These are phyloP conservation scores for Blastobotrys capitulatus DNA, from an alignment of 1,139 yeast species.

Conservation along the genomic window DNA sequence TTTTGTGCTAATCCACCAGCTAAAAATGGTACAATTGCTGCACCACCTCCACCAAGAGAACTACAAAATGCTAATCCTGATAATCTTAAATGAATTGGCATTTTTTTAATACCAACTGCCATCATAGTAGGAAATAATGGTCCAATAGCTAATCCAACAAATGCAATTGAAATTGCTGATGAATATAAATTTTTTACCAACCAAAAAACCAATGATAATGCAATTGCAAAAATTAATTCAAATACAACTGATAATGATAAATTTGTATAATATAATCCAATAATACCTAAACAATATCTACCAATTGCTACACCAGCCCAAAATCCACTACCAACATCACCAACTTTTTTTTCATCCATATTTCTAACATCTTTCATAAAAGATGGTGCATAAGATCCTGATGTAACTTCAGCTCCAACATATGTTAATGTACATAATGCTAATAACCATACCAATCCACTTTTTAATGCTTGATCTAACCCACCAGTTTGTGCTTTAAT, in stretches of 20 bases:
- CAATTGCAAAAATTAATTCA: constrained; percentile 18
- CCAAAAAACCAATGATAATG: constrained; percentile 25
- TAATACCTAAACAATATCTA: constrained; percentile 40
- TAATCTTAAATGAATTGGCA: constrained; percentile 57
- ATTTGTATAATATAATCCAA: constrained; percentile 19
- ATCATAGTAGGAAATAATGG: constrained; percentile 75
- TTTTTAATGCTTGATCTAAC: not conserved
- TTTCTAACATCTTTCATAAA: constrained; percentile 50
- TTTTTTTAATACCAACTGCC: constrained; percentile 52
- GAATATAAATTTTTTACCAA: constrained; percentile 20
- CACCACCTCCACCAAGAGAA: constrained; percentile 77
- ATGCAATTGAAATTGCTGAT: constrained; percentile 38
- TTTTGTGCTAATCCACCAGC: constrained; percentile 25
- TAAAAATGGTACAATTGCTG: constrained; percentile 40
- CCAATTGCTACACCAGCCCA: constrained; percentile 68
- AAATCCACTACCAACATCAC: constrained; percentile 62
- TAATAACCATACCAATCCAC: constrained; percentile 47
- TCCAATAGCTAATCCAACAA: constrained; percentile 64
- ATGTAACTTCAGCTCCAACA: constrained; percentile 60
- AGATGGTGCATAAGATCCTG: constrained; percentile 68
- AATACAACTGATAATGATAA: constrained; percentile 19
- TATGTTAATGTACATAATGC: constrained; percentile 54
- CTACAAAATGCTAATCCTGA: constrained; percentile 68
- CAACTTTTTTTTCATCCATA: constrained; percentile 42
- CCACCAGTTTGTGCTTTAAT: not conserved